Conservation (phyloP, 164 flowering plant genomes). For the Brasenia schreberi region DNA sequence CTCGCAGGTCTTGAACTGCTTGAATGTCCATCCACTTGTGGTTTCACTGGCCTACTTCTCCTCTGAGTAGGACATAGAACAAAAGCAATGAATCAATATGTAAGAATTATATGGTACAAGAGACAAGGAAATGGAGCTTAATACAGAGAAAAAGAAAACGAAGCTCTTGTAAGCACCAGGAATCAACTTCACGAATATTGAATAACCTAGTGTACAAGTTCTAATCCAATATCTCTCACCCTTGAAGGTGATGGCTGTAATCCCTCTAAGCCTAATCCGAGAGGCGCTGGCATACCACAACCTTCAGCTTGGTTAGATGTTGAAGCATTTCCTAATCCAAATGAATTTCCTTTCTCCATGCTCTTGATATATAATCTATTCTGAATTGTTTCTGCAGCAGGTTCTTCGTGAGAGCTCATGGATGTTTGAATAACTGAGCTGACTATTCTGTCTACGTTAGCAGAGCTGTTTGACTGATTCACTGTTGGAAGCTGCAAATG, state of each 20-base stretch:
- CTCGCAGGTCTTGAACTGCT: conserved; percentile 10
- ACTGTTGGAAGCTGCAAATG: background rate
- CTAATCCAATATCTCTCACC: conserved; percentile 22
- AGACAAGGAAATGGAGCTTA: background rate
- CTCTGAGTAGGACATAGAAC: conserved; percentile 16
- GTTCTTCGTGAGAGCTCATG: conserved; percentile 8
- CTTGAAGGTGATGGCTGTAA: conserved; percentile 35
- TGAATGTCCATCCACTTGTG: conserved; percentile 20
- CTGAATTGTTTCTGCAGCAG: conserved; percentile 11
- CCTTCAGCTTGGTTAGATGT: conserved; percentile 16
- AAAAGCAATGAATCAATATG: background rate
- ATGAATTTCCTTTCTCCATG: no score
- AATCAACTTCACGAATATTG: background rate
- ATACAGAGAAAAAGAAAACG: background rate
- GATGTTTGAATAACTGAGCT: conserved; percentile 14
- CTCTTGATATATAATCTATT: conserved; percentile 3
- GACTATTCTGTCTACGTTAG: conserved; percentile 4
- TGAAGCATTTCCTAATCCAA: conserved; percentile 3
- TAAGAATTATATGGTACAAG: background rate
- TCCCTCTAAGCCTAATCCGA: conserved; percentile 82
- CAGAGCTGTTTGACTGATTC: conserved; percentile 6
- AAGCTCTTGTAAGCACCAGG: background rate
- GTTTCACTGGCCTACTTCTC: conserved; percentile 27
- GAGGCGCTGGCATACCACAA: conserved; percentile 34
- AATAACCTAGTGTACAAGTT: background rate